These are phyloP conservation scores for Cyberlindnera saturnus DNA, from an alignment of 805 yeast species.

Conservation along the genomic window DNA sequence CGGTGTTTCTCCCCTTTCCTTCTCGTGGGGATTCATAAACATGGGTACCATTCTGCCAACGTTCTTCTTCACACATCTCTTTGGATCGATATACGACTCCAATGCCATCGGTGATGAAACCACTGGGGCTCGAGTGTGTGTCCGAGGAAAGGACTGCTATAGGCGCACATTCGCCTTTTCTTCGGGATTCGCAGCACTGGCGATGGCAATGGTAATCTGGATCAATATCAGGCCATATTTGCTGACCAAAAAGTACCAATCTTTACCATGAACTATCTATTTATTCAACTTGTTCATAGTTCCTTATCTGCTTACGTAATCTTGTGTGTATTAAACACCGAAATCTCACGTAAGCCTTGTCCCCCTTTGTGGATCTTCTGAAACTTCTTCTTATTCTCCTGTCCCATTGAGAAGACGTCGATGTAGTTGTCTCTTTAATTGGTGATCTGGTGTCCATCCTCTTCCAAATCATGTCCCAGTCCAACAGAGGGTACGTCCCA, in stretches of 20 bases:
- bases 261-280: not conserved
- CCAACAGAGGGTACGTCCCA: not conserved
- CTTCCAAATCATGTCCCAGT: too few species aligned
- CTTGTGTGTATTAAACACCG: too few species aligned
- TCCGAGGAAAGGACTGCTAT: constrained; percentile 27
- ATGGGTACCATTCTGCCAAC: constrained; percentile 62
- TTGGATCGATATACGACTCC: constrained; percentile 60
- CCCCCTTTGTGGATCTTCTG: too few species aligned
- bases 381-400: too few species aligned
- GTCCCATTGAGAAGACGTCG: too few species aligned
- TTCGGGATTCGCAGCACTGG: constrained; percentile 22
- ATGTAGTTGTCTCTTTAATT: too few species aligned
- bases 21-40: constrained; percentile 69
- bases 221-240: constrained; percentile 11
- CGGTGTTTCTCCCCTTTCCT: constrained; percentile 62
- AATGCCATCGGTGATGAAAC: constrained; percentile 20
- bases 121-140: constrained; percentile 16
- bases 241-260: constrained; percentile 1
- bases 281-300: not conserved
- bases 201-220: constrained; percentile 11
- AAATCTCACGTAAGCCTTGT: too few species aligned
- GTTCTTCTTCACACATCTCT: constrained; percentile 50
- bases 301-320: too few species aligned
- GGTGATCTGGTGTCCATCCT: too few species aligned
- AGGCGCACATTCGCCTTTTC: constrained; percentile 36